phyloP scores from a whole-genome alignment of 2,329 filamentous ascomycete genomes.

The Bimuria novae-zelandiae region DNA sequence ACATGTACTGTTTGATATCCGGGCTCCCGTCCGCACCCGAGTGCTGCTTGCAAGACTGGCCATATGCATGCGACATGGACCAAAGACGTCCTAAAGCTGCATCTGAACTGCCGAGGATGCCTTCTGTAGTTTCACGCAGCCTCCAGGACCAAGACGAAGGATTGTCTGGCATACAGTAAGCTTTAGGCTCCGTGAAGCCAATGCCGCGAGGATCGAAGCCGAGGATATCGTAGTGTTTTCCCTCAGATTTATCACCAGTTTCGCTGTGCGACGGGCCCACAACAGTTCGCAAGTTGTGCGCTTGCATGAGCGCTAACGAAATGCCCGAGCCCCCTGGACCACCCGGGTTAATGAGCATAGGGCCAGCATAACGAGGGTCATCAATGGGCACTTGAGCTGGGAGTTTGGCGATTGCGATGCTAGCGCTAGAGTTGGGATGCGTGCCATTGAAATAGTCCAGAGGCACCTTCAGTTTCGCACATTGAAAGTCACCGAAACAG shows the following conservation, averaged over 20 bases:
- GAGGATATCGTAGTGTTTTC: constrained; percentile 50
- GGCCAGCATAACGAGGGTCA: constrained; percentile 47
- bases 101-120: constrained; percentile 48
- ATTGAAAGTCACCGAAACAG: constrained; percentile 39
- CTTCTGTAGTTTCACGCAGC: constrained; percentile 44
- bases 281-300: constrained; percentile 30
- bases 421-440: constrained; percentile 31
- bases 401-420: constrained; percentile 38
- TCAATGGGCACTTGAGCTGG: constrained; percentile 41
- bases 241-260: constrained; percentile 16
- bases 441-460: constrained; percentile 46
- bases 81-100: constrained; percentile 49
- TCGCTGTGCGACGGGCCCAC: constrained; percentile 27
- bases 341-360: constrained; percentile 51
- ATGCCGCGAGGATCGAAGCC: constrained; percentile 53
- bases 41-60: constrained; percentile 32
- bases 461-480: constrained; percentile 42
- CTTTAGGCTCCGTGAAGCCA: constrained; percentile 40
- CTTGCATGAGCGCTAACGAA: constrained; percentile 30
- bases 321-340: constrained; percentile 51
- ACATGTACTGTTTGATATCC: constrained; percentile 50
- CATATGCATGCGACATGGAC: constrained; percentile 47
- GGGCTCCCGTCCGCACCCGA: constrained; percentile 31
- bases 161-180: constrained; percentile 41
- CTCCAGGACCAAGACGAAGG: constrained; percentile 43